Evolutionary conservation across 1,284 basidiomycete species (phyloP).

Genomic region (Schizopora paradoxa): DNA sequence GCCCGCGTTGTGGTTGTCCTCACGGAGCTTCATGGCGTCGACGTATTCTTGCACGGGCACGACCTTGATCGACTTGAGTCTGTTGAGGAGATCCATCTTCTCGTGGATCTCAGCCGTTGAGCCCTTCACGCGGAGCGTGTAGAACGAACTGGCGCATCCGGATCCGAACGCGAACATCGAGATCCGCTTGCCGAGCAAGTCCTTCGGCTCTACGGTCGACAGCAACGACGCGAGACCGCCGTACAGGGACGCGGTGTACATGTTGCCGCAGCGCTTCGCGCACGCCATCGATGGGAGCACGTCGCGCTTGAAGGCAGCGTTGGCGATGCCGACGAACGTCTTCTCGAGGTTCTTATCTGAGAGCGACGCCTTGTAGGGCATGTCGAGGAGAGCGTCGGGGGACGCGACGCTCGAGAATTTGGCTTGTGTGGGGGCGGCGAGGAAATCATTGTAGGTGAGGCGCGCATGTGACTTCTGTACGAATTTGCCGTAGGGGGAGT

Average conservation of each 20-base stretch:
- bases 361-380: conserved; percentile 70
- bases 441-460: conserved; percentile 89
- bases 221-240: conserved; percentile 86
- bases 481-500: conserved; percentile 96
- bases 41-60: conserved; percentile 87
- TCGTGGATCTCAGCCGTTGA: conserved; percentile 76
- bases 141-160: conserved; percentile 91
- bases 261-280: conserved; percentile 90
- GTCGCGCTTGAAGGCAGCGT: conserved; percentile 64
- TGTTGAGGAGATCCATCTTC: conserved; percentile 75
- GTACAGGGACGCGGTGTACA: conserved; percentile 98
- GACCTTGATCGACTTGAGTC: conserved; percentile 85
- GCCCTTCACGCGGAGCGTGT: conserved; percentile 79
- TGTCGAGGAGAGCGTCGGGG: conserved; percentile 61
- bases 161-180: conserved; percentile 93
- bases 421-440: conserved; percentile 68
- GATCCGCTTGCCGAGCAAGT: conserved; percentile 75
- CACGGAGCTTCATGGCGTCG: conserved; percentile 75
- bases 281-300: conserved; percentile 77
- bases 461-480: conserved; percentile 97
- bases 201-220: conserved; percentile 59
- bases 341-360: conserved; percentile 96
- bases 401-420: conserved; percentile 73
- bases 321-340: conserved; percentile 76
- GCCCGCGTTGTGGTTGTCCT: conserved; percentile 93